phyloP scores from a whole-genome alignment of 306 rosid genomes.

The Trichosanthes truncata region DNA sequence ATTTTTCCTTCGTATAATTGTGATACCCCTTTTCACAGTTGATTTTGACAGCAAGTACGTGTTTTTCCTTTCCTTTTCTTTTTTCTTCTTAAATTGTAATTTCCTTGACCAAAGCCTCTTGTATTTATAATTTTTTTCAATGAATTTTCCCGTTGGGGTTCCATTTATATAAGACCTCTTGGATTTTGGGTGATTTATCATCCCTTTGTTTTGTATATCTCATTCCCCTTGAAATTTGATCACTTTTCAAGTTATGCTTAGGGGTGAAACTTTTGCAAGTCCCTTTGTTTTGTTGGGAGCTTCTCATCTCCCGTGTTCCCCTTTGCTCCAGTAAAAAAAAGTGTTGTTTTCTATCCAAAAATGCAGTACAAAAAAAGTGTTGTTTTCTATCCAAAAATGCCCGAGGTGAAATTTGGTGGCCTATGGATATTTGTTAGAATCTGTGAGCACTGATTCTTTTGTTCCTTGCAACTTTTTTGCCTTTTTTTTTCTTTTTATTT shows the following conservation, averaged over 20 bases:
- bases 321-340: neutral
- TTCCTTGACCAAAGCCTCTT: neutral
- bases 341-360: neutral
- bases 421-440: neutral
- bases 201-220: neutral
- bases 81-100: neutral
- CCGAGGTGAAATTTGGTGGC: neutral
- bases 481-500: too few relatives aligned
- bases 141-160: neutral
- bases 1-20: neutral
- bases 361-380: neutral
- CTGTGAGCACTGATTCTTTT: neutral
- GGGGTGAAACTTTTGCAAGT: neutral
- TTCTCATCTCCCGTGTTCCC: neutral
- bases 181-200: neutral
- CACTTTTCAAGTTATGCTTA: neutral
- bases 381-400: neutral
- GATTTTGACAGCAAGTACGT: neutral
- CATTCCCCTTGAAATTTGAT: neutral
- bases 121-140: neutral
- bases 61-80: neutral
- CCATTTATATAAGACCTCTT: neutral
- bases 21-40: neutral
- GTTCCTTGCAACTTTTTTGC: neutral
- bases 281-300: neutral